A percentile compares a stretch with the other conserved stretches of the same genome.
These are phyloP conservation scores for Stachybotrys chlorohalonatus DNA, from an alignment of 2,329 filamentous ascomycete genomes.

Conservation along the genomic window DNA sequence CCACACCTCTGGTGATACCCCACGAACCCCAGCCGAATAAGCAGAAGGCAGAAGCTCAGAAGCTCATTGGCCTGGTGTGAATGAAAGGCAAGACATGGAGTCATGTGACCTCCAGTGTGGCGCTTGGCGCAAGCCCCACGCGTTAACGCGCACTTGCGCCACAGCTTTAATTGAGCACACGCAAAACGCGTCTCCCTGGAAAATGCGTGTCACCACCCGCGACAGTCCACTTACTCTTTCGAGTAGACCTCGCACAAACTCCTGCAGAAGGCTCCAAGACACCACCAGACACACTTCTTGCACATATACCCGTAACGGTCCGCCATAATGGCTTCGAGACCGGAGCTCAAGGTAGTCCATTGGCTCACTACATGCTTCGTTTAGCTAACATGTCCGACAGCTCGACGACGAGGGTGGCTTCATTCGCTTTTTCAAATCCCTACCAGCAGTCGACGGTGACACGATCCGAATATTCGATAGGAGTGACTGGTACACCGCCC, in stretches of 20 bases:
- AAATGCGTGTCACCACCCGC: not conserved
- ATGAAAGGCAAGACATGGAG: not conserved
- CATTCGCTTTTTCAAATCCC: conserved; percentile 90
- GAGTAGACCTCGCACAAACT: not conserved
- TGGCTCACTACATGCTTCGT: not conserved
- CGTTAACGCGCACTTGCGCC: not conserved
- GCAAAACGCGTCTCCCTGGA: not conserved
- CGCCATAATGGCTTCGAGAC: conserved; percentile 57
- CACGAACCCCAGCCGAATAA: too few relatives aligned
- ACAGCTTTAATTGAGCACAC: not conserved
- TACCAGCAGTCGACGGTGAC: conserved; percentile 60
- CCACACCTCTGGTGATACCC: too few relatives aligned
- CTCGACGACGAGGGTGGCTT: conserved; percentile 96
- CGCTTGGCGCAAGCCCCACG: not conserved
- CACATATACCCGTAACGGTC: not conserved
- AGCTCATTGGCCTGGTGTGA: too few relatives aligned
- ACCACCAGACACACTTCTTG: not conserved
- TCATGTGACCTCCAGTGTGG: not conserved
- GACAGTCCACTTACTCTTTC: not conserved
- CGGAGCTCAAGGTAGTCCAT: conserved; percentile 55
- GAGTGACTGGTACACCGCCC: conserved; percentile 92
- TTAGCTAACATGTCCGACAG: conserved; percentile 28
- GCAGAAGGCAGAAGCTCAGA: too few relatives aligned
- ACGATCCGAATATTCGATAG: conserved; percentile 89
- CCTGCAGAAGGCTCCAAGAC: not conserved